Percentiles rank a stretch among this genome's conserved stretches.
Evolutionary conservation across 1,284 basidiomycete genomes (phyloP).

Genomic region (Ceratobasidium sp.): DNA sequence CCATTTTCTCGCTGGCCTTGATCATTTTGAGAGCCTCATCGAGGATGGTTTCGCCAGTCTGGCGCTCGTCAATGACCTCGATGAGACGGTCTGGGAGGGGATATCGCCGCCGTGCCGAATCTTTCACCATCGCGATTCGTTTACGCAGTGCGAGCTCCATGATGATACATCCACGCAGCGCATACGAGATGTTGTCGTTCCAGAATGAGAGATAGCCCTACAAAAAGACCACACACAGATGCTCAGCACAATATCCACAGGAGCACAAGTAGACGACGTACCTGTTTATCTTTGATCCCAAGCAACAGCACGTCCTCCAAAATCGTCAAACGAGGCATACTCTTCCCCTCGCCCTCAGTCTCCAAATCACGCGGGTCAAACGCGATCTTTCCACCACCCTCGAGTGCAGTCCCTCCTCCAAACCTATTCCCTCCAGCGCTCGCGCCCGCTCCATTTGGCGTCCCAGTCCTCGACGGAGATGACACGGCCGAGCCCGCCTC

Average conservation of each 20-base stretch:
- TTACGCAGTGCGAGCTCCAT: conserved; percentile 92
- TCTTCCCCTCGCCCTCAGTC: conserved; percentile 68
- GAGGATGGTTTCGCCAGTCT: conserved; percentile 94
- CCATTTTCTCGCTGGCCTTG: conserved; percentile 79
- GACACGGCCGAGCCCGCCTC: neutral
- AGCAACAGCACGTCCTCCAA: conserved; percentile 97
- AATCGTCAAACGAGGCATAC: conserved; percentile 87
- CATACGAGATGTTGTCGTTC: conserved; percentile 99
- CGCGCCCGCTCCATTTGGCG: conserved; percentile 43
- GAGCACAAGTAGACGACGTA: conserved; percentile 55
- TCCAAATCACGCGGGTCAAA: conserved; percentile 93
- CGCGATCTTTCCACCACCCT: conserved; percentile 86
- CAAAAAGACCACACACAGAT: neutral
- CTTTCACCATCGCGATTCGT: conserved; percentile 87
- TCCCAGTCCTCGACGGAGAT: conserved; percentile 11
- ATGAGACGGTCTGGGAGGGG: conserved; percentile 85
- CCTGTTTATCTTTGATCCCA: conserved; percentile 91
- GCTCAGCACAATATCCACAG: neutral
- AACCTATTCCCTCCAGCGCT: conserved; percentile 28
- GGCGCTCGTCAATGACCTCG: conserved; percentile 89
- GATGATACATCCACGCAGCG: conserved; percentile 92
- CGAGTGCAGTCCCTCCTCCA: conserved; percentile 74
- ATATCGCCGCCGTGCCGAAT: conserved; percentile 80
- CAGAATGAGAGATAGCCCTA: conserved; percentile 95
- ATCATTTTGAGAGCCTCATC: conserved; percentile 98